Conservation (phyloP, 768 basidiomycete species). For the Leccinum disarticulatum region DNA sequence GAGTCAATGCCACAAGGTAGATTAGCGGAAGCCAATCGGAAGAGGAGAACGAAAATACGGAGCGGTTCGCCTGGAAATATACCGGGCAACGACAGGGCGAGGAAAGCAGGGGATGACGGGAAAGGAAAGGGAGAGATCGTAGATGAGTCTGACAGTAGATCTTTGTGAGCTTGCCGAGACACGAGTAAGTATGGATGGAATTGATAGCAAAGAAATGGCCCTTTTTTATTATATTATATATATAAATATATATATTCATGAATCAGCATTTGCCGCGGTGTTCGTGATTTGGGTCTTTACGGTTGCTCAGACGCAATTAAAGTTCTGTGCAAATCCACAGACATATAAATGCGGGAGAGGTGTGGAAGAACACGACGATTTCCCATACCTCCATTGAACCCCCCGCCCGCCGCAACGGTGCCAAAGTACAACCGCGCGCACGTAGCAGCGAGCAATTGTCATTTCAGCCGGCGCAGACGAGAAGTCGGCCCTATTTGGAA, state of each 20-base stretch:
- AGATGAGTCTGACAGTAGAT: constrained; percentile 17
- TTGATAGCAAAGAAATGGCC: constrained; percentile 32
- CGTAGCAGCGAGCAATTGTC: constrained; percentile 10
- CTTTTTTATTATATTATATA: constrained; percentile 20
- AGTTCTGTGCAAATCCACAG: constrained; percentile 27
- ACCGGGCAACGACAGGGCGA: constrained; percentile 42
- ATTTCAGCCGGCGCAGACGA: constrained; percentile 4
- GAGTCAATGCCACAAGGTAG: constrained; percentile 41
- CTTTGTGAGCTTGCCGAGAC: constrained; percentile 28
- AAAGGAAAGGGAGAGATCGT: constrained; percentile 31
- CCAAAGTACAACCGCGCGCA: constrained; percentile 2
- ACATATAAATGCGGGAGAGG: constrained; percentile 33
- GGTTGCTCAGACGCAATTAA: constrained; percentile 28
- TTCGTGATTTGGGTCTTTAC: constrained; percentile 21
- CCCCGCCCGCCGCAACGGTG: neutral
- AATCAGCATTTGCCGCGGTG: constrained; percentile 32
- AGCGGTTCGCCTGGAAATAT: constrained; percentile 43
- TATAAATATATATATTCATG: constrained; percentile 13
- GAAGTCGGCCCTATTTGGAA: constrained; percentile 3
- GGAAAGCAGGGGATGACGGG: constrained; percentile 31
- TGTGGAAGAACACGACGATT: constrained; percentile 10
- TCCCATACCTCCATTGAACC: constrained; percentile 15
- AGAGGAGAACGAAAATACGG: constrained; percentile 40
- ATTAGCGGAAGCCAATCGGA: constrained; percentile 48
- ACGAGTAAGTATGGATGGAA: constrained; percentile 22